A percentile compares a stretch with the other conserved stretches of the same genome.
Conservation (phyloP, 2,329 filamentous ascomycete genomes). For the Trichoderma guizhouense region DNA sequence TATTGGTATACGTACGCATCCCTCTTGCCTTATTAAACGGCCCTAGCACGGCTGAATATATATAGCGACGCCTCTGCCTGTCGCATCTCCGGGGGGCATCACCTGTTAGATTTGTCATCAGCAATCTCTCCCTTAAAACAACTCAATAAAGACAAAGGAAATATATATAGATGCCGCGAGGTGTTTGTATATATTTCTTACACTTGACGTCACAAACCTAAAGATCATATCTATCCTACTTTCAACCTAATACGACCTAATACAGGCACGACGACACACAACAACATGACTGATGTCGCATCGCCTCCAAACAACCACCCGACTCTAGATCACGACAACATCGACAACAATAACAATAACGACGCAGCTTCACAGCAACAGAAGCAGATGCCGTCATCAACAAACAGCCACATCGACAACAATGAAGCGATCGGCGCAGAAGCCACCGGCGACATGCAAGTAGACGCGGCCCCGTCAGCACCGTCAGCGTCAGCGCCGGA, state of each 20-base stretch:
- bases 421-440: not conserved
- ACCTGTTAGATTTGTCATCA: slow-evolving; percentile 17
- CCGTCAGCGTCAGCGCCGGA: not conserved
- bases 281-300: slow-evolving; percentile 9
- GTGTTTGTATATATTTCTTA: not conserved
- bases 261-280: not conserved
- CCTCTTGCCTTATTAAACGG: not conserved
- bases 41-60: not conserved
- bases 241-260: not conserved
- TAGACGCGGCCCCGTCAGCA: not conserved
- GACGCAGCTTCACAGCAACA: not conserved
- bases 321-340: not conserved
- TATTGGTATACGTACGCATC: slow-evolving; percentile 1
- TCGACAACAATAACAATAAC: not conserved
- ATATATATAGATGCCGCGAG: not conserved
- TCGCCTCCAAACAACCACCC: not conserved
- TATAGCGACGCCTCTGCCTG: not conserved
- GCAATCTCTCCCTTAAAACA: not conserved
- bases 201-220: not conserved
- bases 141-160: not conserved
- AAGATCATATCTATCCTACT: not conserved
- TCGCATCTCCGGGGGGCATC: not conserved
- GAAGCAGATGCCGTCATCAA: not conserved
- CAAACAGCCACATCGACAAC: not conserved
- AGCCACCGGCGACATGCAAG: not conserved